These are phyloP conservation scores for Penicillium paxilli DNA, from an alignment of 495 filamentous ascomycete genomes.

Conservation along the genomic window DNA sequence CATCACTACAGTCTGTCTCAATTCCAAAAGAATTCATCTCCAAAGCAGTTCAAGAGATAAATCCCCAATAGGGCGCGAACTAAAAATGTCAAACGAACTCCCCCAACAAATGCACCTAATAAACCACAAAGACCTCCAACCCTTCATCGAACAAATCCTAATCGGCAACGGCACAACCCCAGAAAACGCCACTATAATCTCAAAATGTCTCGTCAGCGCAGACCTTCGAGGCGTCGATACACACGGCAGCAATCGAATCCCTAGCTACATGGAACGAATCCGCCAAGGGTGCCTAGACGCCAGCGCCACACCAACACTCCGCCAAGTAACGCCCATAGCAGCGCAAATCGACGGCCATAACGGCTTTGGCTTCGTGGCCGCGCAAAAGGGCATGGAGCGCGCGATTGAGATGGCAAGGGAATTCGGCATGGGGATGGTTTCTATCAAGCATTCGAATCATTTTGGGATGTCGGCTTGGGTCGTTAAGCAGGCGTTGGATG, in stretches of 20 bases:
- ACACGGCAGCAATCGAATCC: conserved; percentile 75
- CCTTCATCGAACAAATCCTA: conserved; percentile 51
- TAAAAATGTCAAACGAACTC: neutral
- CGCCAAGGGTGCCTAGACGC: conserved; percentile 64
- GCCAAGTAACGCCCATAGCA: conserved; percentile 64
- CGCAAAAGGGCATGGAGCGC: conserved; percentile 58
- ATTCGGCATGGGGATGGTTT: conserved; percentile 72
- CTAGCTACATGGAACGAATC: conserved; percentile 72
- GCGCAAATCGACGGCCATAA: conserved; percentile 68
- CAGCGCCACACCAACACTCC: conserved; percentile 53
- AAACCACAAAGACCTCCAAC: conserved; percentile 19
- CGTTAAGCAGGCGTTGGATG: conserved; percentile 71
- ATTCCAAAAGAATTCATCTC: neutral
- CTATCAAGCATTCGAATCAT: conserved; percentile 74
- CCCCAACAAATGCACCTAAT: conserved; percentile 29
- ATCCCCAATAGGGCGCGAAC: neutral
- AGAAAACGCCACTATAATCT: conserved; percentile 57
- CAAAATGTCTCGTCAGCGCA: conserved; percentile 63
- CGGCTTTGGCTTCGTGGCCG: conserved; percentile 72
- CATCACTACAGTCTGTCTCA: neutral
- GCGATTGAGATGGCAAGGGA: conserved; percentile 64
- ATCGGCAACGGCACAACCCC: conserved; percentile 56
- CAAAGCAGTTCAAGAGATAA: neutral
- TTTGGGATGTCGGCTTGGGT: conserved; percentile 81
- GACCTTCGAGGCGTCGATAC: conserved; percentile 79